Evolutionary conservation across 768 basidiomycete species (phyloP).

Genomic region (Lepiota venenata): DNA sequence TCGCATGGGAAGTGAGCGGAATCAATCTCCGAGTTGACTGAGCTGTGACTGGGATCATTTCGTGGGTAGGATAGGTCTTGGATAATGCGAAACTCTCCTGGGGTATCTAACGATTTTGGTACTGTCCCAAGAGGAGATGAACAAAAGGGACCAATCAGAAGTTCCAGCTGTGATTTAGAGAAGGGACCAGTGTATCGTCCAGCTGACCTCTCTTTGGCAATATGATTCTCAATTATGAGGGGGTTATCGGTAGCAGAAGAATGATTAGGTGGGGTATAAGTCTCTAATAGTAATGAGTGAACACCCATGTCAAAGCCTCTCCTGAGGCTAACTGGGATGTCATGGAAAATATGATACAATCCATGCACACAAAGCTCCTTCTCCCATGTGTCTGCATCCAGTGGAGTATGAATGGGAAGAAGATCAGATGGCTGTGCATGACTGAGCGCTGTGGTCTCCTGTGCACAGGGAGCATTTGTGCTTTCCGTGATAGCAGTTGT

Average conservation of each 20-base stretch:
- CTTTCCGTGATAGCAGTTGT: background rate
- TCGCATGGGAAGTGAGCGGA: slow-evolving; percentile 16
- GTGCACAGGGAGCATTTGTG: slow-evolving; percentile 20
- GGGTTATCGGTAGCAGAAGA: slow-evolving; percentile 15
- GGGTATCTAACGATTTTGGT: slow-evolving; percentile 27
- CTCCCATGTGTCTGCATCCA: slow-evolving; percentile 18
- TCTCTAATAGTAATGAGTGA: background rate
- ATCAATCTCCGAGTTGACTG: slow-evolving; percentile 19
- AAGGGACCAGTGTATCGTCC: slow-evolving; percentile 9
- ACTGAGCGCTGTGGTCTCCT: slow-evolving; percentile 16
- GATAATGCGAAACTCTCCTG: slow-evolving; percentile 16
- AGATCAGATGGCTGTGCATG: slow-evolving; percentile 15
- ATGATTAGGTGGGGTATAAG: slow-evolving; percentile 22
- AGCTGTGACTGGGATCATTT: slow-evolving; percentile 19
- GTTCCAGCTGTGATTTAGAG: too few species aligned
- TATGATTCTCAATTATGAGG: too few species aligned
- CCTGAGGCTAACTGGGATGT: slow-evolving; percentile 19
- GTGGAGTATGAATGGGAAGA: slow-evolving; percentile 20
- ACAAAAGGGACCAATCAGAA: slow-evolving; percentile 36
- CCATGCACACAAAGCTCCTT: background rate
- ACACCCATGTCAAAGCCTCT: slow-evolving; percentile 23
- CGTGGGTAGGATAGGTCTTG: slow-evolving; percentile 29
- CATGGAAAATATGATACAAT: slow-evolving; percentile 15
- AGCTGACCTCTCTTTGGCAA: slow-evolving; percentile 13
- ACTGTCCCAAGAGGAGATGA: slow-evolving; percentile 38